Base-by-base conservation (phyloP, 345 rosid genomes). In the Microcos paniculata region DNA sequence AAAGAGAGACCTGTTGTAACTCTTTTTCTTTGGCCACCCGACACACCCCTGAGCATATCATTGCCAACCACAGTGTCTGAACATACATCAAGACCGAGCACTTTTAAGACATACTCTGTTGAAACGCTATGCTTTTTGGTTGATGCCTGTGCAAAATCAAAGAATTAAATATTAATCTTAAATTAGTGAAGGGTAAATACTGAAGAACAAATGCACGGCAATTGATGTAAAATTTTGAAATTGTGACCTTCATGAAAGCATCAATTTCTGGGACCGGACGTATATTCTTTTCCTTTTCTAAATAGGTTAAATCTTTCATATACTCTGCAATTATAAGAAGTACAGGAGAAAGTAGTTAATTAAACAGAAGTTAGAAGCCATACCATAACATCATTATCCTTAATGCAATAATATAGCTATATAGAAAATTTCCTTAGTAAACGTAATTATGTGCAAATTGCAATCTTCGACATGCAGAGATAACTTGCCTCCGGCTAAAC, bases 11-110 rank as follows among this genome's bases (percentile, higher is more conserved):
- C 97, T 78, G 98, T 91, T 33, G 98, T 92, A 71, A 94, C 97
- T 80, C 98, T 86, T 83, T 92, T 94, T 59, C 91, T 90, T 63
- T 92, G 98, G 64, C 98, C 98, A 62, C 98, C 98, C 4, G 98
- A 94, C 77, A 94, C 94, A 35, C 98, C 98, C 86, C 98, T 88
- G 74, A 91, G 79, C 98, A 94, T 94, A 62, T 94, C 98, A 80
- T 81, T 92, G 61, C 98, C 98, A 42, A 92, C 98, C 23, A 88
- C 70, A 23, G 98, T 94, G 63, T 94, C 97, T 30, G 98, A 83
- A 76, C 98, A 92, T 68, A 90, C 71, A 73, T 94, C 97, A 73
- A 94, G 95, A 72, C 98, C 98, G 78, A 94, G 98, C 76, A 94
- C 88, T 85, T 84, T 90, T 55, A 94, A 81, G 77, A 91, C 86